Evolutionary conservation across 306 rosid genomes (phyloP).

Genomic region (Sicyos baderoa): DNA sequence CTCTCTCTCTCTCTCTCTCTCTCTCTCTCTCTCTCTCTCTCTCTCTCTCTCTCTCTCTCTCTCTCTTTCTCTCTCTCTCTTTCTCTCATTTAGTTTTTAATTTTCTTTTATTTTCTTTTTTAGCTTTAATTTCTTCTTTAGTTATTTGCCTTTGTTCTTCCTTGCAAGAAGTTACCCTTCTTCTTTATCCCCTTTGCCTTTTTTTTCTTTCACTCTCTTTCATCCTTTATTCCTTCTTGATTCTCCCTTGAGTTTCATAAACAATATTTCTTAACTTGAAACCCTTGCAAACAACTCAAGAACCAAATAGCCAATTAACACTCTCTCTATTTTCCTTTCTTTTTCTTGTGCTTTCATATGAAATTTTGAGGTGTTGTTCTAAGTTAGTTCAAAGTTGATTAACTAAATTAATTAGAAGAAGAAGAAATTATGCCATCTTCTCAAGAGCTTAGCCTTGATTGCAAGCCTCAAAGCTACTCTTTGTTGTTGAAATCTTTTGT

Average conservation of each 20-base stretch:
- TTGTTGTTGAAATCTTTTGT: constrained; percentile 72
- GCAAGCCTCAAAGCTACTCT: constrained; percentile 74
- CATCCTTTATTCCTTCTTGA: constrained; percentile 80
- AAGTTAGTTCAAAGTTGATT: too few relatives aligned
- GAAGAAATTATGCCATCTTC: constrained; percentile 58
- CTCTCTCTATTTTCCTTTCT: constrained; percentile 37
- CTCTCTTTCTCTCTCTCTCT: not conserved
- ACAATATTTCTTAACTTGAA: constrained; percentile 40
- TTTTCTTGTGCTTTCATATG: not conserved
- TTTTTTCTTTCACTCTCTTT: constrained; percentile 31
- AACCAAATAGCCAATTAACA: constrained; percentile 40
- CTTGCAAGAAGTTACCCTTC: constrained; percentile 81
- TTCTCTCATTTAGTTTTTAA: constrained; percentile 4
- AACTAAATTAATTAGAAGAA: not conserved
- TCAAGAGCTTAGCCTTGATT: constrained; percentile 70
- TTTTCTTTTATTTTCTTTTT: constrained; percentile 23
- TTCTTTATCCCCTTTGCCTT: constrained; percentile 47
- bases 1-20: too few relatives aligned
- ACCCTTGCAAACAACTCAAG: not conserved
- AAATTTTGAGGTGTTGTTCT: not conserved
- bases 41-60: constrained; percentile 34
- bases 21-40: too few relatives aligned
- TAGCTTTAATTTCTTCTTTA: constrained; percentile 25
- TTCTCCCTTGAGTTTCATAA: constrained; percentile 68
- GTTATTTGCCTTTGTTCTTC: constrained; percentile 55